Base-by-base conservation (phyloP, 192 early-diverging fungal genomes). In the Mortierella hygrophila region DNA sequence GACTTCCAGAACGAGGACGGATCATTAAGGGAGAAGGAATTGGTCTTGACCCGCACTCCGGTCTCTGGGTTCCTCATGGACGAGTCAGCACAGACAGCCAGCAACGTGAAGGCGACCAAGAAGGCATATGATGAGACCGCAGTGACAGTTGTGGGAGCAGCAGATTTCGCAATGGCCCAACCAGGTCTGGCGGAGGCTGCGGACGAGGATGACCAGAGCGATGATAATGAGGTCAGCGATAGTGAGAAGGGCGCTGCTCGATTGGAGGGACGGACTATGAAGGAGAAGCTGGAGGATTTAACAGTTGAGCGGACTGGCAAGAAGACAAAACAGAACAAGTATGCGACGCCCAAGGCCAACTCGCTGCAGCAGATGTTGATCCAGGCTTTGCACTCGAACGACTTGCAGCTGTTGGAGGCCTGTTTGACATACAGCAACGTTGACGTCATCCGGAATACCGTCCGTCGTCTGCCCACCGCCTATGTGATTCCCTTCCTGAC, bases 361-460 rank as follows among this genome's bases (percentile, higher is more conserved):
- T 91, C 92, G 16, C 70, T 92, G 38, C 90, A 91, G 55, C 81
- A 89, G 32, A 90, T 91, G 79, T 73, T 92, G 21, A 83, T 92
- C 7, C 92, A 92, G 80, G 92, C 92, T 57, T 72, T 92, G 63
- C 92, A 92, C 44, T 90, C 92, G 29, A 90, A 90, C 40, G 92
- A 92, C 69, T 46, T 70, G 13, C 85, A 86, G 41, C 74, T 92
- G 10, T 68, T 92, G 65, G 89, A 91, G 68, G 85, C 88, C 10
- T 90, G 90, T 77, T 83, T 92, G 74, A 78, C 77, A 6, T 88
- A 89, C 68, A 89, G 65, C 32, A 88, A 91, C 35, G 87, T 77
- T 0, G 89, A 90, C 38, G 83, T 90, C 40, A 90, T 92, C 79
- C 80, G 80, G 35, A 90, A 89, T 77, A 92, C 90, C 21, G 81